Base-by-base conservation (phyloP, 768 basidiomycete genomes). In the Tubosaeta sp. region DNA sequence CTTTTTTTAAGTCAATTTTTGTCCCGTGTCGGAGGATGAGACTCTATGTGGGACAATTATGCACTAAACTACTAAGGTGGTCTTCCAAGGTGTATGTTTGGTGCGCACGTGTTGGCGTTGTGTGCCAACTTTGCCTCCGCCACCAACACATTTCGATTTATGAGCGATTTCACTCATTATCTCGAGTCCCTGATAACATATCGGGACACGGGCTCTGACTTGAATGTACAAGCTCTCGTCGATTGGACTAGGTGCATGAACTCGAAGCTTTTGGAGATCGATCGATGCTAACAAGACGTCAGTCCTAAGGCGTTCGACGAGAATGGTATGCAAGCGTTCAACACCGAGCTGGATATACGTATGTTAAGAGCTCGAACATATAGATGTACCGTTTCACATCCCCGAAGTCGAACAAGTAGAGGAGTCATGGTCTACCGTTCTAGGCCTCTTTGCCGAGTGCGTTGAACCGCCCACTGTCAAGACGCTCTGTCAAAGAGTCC, bases 371-470 rank as follows among this genome's bases (percentile, higher is more conserved):
- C 36, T 49, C 3, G 34, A 36, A 27, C 34, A 25, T n/a, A 13
- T 44, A 68, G 66, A 60, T 53, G 49, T 16, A 24, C 42, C 14
- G 3, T 16, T 36, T n/a, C 57, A 55, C 6, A 21, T 35, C 13
- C 22, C 27, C 13, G 62, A 57, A 22, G 56, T 49, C 19, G 56
- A 59, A 42, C 16, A 32, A 19, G 19, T 22, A 8, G 52, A 56
- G 16, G 64, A 66, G 49, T 44, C 53, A 18, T 68, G 62, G 65
- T 43, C 54, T 22, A 69, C 70, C 29, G 66, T 74, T 34, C 63
- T 75, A 31, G 65, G 71, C 46, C 21, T 68, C 47, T 73, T 68
- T 39, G 21, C 36, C 12, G 30, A 1, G 6, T 27, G 56, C 16
- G 9, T 8, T 18, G 48, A 50, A 36, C 41, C 47, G 0, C 27